Percentiles rank a stretch among this genome's conserved stretches.
Evolutionary conservation across 371 early-diverging fungal genomes (phyloP).

Genomic region (Batrachochytrium dendrobatidis): DNA sequence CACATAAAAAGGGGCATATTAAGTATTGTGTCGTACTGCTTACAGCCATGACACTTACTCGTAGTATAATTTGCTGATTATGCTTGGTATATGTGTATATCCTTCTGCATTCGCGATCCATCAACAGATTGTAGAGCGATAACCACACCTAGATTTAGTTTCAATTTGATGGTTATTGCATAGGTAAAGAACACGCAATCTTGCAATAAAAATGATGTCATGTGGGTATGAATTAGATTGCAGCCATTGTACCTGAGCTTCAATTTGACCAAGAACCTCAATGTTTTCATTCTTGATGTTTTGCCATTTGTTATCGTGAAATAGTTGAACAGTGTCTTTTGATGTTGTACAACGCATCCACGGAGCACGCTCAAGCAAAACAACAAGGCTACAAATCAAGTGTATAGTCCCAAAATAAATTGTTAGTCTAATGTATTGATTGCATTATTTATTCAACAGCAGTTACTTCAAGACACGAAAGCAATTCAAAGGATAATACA

Average conservation of each 20-base stretch:
- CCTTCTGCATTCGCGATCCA: constrained; percentile 36
- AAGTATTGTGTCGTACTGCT: not conserved
- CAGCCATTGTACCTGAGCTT: constrained; percentile 36
- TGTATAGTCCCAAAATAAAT: constrained; percentile 5
- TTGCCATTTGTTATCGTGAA: constrained; percentile 33
- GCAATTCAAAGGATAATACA: not conserved
- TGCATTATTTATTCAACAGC: not conserved
- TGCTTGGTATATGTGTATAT: constrained; percentile 26
- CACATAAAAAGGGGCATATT: not conserved
- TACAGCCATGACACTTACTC: constrained; percentile 14
- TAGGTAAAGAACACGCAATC: not conserved
- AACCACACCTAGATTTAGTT: constrained; percentile 42
- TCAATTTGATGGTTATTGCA: not conserved
- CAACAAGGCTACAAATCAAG: constrained; percentile 18
- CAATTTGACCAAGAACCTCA: constrained; percentile 24
- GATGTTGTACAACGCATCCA: constrained; percentile 26
- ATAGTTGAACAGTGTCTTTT: constrained; percentile 12
- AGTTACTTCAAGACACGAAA: not conserved
- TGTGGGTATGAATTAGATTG: not conserved
- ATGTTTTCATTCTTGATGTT: constrained; percentile 26
- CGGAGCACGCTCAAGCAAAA: constrained; percentile 27
- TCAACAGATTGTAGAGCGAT: constrained; percentile 35
- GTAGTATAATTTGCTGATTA: constrained; percentile 26
- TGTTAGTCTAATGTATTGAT: constrained; percentile 1
- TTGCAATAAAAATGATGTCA: not conserved